A percentile compares a stretch with the other conserved stretches of the same genome.
Conservation (phyloP, 2,329 filamentous ascomycete genomes). For the Fusarium sacchari region DNA sequence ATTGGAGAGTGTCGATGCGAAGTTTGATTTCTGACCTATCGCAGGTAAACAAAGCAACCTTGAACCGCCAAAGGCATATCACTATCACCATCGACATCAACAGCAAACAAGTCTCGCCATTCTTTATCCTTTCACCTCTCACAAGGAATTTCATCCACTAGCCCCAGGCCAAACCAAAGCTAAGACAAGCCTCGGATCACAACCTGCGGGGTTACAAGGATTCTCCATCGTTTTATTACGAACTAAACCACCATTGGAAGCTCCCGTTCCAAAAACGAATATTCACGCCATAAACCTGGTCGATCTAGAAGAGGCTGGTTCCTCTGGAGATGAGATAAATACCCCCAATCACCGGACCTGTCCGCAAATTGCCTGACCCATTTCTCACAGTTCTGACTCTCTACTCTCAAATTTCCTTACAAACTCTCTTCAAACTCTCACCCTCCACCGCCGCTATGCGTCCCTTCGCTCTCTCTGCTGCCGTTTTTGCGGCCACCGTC, state of each 20-base stretch:
- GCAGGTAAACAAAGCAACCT: background rate
- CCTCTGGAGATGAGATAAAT: conserved; percentile 17
- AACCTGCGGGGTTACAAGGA: conserved; percentile 31
- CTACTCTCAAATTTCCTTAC: background rate
- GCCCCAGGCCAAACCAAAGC: background rate
- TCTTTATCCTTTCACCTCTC: background rate
- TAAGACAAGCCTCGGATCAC: conserved; percentile 28
- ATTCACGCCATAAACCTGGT: conserved; percentile 8
- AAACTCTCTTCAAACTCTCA: background rate
- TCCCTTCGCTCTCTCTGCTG: conserved; percentile 29
- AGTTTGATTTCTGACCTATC: background rate
- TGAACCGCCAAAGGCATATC: background rate
- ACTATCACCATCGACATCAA: background rate
- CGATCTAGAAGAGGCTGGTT: conserved; percentile 3
- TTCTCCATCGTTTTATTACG: conserved; percentile 3
- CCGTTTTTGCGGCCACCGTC: conserved; percentile 40
- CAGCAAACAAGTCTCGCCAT: background rate
- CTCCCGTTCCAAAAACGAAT: conserved; percentile 4
- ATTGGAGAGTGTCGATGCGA: background rate
- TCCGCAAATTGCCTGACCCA: background rate
- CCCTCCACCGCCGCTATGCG: conserved; percentile 27
- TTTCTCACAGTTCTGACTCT: background rate
- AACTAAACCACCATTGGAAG: conserved; percentile 34
- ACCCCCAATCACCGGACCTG: background rate
- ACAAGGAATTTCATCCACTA: background rate